A percentile compares a stretch with the other conserved stretches of the same genome.
Conservation (phyloP, 73 alveolate species). For the Urostyla sp. region DNA sequence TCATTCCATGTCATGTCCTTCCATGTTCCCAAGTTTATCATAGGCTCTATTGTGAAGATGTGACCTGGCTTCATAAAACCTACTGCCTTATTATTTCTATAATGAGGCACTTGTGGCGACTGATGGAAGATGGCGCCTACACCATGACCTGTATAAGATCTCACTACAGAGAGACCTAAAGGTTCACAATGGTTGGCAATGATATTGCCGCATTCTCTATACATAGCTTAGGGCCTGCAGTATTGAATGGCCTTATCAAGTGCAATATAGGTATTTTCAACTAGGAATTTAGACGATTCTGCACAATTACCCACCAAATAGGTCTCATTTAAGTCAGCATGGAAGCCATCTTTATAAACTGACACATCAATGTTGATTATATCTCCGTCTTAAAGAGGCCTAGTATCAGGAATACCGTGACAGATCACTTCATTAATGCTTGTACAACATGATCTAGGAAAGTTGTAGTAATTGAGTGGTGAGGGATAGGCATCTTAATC, state of each 20-base stretch:
- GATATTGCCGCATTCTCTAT: constrained; percentile 80
- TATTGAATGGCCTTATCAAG: constrained; percentile 82
- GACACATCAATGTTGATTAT: constrained; percentile 91
- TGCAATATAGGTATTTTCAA: constrained; percentile 78
- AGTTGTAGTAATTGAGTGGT: constrained; percentile 91
- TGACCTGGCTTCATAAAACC: constrained; percentile 98
- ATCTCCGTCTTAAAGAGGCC: constrained; percentile 95
- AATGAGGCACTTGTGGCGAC: constrained; percentile 93
- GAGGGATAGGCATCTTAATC: constrained; percentile 94
- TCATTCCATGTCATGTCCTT: constrained; percentile 92
- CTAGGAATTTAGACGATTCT: constrained; percentile 82
- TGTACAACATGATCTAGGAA: constrained; percentile 95
- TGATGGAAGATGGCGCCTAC: constrained; percentile 92
- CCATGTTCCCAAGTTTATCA: constrained; percentile 94
- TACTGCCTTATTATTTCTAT: constrained; percentile 89
- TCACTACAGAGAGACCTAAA: constrained; percentile 80
- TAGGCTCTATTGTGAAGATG: constrained; percentile 96
- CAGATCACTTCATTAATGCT: constrained; percentile 93
- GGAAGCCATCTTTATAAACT: constrained; percentile 91
- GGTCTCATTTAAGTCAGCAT: constrained; percentile 95
- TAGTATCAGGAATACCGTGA: constrained; percentile 95
- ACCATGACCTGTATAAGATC: constrained; percentile 95
- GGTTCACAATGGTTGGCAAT: constrained; percentile 73
- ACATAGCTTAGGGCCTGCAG: constrained; percentile 88
- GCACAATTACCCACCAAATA: constrained; percentile 89